Base-by-base conservation (phyloP, 1,284 basidiomycete species). In the Coniferiporia weirii region DNA sequence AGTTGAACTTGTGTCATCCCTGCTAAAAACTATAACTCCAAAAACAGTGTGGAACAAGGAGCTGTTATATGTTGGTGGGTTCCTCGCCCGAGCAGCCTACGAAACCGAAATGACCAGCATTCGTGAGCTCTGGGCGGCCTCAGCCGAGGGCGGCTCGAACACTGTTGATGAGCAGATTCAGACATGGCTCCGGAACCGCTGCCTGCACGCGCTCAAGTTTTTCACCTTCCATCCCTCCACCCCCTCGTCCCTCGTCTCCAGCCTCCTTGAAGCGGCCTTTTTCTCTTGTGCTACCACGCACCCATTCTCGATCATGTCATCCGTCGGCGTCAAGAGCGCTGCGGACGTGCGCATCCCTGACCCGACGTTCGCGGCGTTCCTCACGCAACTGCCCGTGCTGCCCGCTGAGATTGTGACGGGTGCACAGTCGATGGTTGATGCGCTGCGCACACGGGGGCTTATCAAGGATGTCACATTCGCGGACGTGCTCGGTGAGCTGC, bases 161-260 rank as follows among this genome's bases (percentile, higher is more conserved):
- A 63, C 67, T 20, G 79, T 61, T 9, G 66, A 67, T 6, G 47
- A 52, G 6, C 66, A 85, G 44, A 63, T 83, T 12, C 73, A 77
- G 56, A 68, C 70, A 17, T 79, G 80, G 75, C 71, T 93, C 13
- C 77, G 75, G n/a, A 73, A 74, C 19, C 81, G 87, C 9, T 89
- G 87, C 9, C 74, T 95, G 13, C 95, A 99, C 66, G 83, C 88
- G 4, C 79, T 98, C 63, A 87, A 86, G 64, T 94, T 98, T 75
- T 94, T 98, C 78, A 89, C 89, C 1, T 97, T 93, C 72, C 80
- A 87, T 64, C 74, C 80, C 0, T 95, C 95, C 0, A 95, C 95
- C 0, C 97, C 96, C 0, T 94, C 93, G 0, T 72, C 84, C 1
- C 83, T 91, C 52, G 91, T 99, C n/a, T 87, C 91, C 0, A 75